A percentile compares a stretch with the other conserved stretches of the same genome.
phyloP scores from a whole-genome alignment of 805 yeast genomes.

The Cephaloascus albidus region DNA sequence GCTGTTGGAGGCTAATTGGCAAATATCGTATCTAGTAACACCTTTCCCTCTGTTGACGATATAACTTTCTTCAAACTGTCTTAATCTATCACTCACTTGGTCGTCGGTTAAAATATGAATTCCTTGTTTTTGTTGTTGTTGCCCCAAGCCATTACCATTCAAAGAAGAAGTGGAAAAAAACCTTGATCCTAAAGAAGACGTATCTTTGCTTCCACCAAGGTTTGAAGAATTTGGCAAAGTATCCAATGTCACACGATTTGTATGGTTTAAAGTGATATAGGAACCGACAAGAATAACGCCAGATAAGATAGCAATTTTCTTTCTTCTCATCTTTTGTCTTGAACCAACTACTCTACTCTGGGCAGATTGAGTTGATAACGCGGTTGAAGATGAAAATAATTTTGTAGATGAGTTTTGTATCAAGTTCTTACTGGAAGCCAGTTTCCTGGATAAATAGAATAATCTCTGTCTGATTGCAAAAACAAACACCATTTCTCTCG shows the following conservation, averaged over 20 bases:
- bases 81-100: constrained; percentile 60
- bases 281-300: constrained; percentile 21
- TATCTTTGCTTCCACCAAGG: background rate
- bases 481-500: constrained; percentile 11
- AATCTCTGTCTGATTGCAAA: constrained; percentile 12
- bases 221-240: constrained; percentile 9
- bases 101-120: constrained; percentile 52
- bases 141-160: constrained; percentile 29
- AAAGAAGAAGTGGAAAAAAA: constrained; percentile 35
- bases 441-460: constrained; percentile 9
- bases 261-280: constrained; percentile 16
- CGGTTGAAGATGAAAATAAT: background rate
- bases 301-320: constrained; percentile 16
- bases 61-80: constrained; percentile 73
- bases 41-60: constrained; percentile 80
- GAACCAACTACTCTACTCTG: background rate
- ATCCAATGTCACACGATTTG: constrained; percentile 14
- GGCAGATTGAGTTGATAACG: background rate
- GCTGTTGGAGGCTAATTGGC: constrained; percentile 83
- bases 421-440: constrained; percentile 2
- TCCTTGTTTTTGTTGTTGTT: constrained; percentile 42
- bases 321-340: background rate
- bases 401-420: background rate
- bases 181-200: constrained; percentile 3
- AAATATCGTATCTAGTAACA: constrained; percentile 76